phyloP scores from a whole-genome alignment of 805 yeast species.

The Saccharomyces eubayanus region DNA sequence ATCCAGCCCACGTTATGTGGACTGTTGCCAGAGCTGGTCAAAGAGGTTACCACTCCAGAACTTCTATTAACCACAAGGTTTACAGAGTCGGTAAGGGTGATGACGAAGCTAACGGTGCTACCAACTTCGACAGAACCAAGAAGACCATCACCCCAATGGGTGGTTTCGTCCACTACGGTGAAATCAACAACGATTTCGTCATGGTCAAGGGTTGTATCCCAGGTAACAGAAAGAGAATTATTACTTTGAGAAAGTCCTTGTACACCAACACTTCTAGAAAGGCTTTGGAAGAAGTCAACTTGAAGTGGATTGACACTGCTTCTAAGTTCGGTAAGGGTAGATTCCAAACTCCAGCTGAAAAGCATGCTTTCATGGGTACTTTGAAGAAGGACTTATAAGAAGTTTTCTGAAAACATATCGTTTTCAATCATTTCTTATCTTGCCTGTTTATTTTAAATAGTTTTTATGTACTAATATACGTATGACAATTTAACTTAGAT shows the following conservation, averaged over 20 bases:
- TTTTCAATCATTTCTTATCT: neutral
- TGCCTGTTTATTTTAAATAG: neutral
- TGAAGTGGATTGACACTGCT: conserved; percentile 99
- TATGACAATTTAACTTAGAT: neutral
- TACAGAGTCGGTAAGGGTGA: conserved; percentile 98
- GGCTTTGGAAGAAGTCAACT: conserved; percentile 91
- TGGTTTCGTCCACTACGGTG: conserved; percentile 99
- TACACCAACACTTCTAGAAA: conserved; percentile 96
- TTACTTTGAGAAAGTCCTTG: conserved; percentile 97
- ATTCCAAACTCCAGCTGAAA: conserved; percentile 99
- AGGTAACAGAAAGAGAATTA: conserved; percentile 99
- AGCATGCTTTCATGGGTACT: conserved; percentile 99
- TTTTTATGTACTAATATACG: neutral
- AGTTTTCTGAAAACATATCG: conserved; percentile 1
- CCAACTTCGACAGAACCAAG: conserved; percentile 98
- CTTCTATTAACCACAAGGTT: conserved; percentile 99
- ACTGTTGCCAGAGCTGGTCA: conserved; percentile 99
- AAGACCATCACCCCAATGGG: conserved; percentile 99
- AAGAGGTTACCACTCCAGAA: conserved; percentile 99
- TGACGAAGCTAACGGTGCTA: conserved; percentile 90
- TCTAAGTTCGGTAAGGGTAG: conserved; percentile 99
- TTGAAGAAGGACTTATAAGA: conserved; percentile 89
- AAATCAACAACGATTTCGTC: conserved; percentile 93
- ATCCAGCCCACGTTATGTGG: conserved; percentile 99
- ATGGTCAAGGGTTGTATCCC: conserved; percentile 98